Evolutionary conservation across 2,329 filamentous ascomycete genomes (phyloP).

Genomic region (Coleophoma eucalyptorum): DNA sequence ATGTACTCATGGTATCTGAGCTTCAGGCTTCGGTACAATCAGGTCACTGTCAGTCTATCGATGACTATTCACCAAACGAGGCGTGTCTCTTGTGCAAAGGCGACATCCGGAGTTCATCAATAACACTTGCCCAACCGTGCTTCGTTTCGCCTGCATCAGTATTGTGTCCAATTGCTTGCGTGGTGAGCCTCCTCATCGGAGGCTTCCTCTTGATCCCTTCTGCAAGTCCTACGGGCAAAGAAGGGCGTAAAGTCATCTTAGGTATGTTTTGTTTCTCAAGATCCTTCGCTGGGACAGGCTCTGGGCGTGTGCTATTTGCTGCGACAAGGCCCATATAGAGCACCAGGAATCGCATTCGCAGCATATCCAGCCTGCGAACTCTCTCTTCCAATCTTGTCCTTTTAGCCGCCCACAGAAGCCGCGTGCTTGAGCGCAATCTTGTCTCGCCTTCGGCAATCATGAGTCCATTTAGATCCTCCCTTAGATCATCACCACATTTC

Average conservation of each 20-base stretch:
- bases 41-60: not conserved
- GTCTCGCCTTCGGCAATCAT: slow-evolving; percentile 41
- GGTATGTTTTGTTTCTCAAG: slow-evolving; percentile 20
- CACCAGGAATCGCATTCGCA: slow-evolving; percentile 62
- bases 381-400: slow-evolving; percentile 51
- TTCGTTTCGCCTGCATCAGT: slow-evolving; percentile 42
- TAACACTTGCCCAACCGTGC: slow-evolving; percentile 58
- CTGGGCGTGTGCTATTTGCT: slow-evolving; percentile 22
- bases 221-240: slow-evolving; percentile 18
- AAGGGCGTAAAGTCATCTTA: slow-evolving; percentile 16
- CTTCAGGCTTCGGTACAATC: not conserved
- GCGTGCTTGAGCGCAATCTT: slow-evolving; percentile 42
- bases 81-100: slow-evolving; percentile 57
- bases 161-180: slow-evolving; percentile 48
- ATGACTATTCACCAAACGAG: slow-evolving; percentile 53
- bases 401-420: slow-evolving; percentile 55
- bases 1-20: no score
- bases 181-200: slow-evolving; percentile 48
- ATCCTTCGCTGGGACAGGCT: slow-evolving; percentile 11
- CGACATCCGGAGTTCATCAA: slow-evolving; percentile 58
- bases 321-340: slow-evolving; percentile 60
- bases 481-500: slow-evolving; percentile 54
- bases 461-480: slow-evolving; percentile 53
- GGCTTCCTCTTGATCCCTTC: slow-evolving; percentile 26
- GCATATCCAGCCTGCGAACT: slow-evolving; percentile 53